phyloP scores from a whole-genome alignment of 495 filamentous ascomycete genomes.

The Penicillium parvum region DNA sequence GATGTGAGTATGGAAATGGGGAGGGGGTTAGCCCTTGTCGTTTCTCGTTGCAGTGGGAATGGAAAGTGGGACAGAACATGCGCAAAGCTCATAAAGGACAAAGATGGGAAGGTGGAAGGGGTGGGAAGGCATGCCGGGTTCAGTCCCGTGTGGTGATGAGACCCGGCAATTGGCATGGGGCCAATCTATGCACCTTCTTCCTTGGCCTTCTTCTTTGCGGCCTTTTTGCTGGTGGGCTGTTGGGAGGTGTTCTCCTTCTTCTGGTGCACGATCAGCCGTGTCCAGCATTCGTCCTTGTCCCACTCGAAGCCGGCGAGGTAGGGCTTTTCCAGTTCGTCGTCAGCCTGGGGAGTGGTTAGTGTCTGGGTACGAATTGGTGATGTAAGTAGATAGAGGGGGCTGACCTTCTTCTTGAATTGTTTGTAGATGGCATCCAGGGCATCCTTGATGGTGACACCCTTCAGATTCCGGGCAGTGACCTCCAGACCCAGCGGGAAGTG shows the following conservation, averaged over 20 bases:
- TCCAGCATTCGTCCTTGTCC: constrained; percentile 82
- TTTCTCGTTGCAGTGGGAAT: constrained; percentile 4
- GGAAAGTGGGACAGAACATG: neutral
- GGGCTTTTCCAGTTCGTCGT: constrained; percentile 78
- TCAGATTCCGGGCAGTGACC: constrained; percentile 82
- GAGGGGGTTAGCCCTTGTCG: constrained; percentile 15
- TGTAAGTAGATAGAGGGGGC: constrained; percentile 1
- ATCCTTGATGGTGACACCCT: constrained; percentile 94
- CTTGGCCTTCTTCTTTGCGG: constrained; percentile 57
- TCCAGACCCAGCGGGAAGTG: constrained; percentile 83
- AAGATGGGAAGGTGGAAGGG: neutral
- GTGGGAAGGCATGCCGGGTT: neutral
- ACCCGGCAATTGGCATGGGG: neutral
- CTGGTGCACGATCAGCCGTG: constrained; percentile 75
- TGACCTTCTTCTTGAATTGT: constrained; percentile 88
- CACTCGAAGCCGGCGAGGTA: constrained; percentile 91
- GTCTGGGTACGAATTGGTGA: constrained; percentile 9
- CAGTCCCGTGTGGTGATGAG: too few relatives aligned
- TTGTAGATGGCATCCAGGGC: constrained; percentile 91
- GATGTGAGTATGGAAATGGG: neutral
- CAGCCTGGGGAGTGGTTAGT: constrained; percentile 53
- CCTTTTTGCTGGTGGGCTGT: constrained; percentile 55
- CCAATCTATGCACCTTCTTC: constrained; percentile 34
- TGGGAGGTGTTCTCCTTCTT: constrained; percentile 58
- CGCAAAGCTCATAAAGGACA: neutral